These are phyloP conservation scores for Eucalyptus pumila DNA, from an alignment of 345 rosid species.

Conservation along the genomic window DNA sequence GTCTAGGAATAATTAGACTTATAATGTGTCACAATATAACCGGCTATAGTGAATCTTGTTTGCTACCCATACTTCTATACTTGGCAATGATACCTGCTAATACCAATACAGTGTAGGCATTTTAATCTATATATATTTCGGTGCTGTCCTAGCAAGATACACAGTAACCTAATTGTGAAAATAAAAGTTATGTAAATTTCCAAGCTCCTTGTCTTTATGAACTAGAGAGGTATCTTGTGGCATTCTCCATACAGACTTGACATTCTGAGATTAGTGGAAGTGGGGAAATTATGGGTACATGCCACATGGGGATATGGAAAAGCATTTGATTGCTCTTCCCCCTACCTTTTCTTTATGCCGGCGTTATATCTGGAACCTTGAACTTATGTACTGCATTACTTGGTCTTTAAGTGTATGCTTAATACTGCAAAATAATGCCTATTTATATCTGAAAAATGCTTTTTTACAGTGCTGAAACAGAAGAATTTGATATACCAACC, in stretches of 20 bases:
- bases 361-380: background rate
- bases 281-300: background rate
- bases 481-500: conserved; percentile 35
- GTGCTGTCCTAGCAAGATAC: background rate
- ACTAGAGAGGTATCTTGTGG: background rate
- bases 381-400: background rate
- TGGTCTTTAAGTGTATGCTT: background rate
- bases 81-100: background rate
- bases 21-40: background rate
- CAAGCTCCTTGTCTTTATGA: background rate
- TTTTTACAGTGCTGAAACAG: conserved; percentile 39
- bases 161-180: background rate
- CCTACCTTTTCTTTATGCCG: background rate
- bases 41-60: background rate
- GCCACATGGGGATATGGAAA: background rate
- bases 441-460: background rate
- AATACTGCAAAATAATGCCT: background rate
- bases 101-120: background rate
- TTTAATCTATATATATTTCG: background rate
- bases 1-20: background rate
- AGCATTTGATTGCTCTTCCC: background rate
- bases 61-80: background rate
- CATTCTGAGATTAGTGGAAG: background rate
- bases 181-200: background rate
- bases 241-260: background rate